These are phyloP conservation scores for Fusarium sp. DNA, from an alignment of 2,329 filamentous ascomycete genomes.

Conservation along the genomic window DNA sequence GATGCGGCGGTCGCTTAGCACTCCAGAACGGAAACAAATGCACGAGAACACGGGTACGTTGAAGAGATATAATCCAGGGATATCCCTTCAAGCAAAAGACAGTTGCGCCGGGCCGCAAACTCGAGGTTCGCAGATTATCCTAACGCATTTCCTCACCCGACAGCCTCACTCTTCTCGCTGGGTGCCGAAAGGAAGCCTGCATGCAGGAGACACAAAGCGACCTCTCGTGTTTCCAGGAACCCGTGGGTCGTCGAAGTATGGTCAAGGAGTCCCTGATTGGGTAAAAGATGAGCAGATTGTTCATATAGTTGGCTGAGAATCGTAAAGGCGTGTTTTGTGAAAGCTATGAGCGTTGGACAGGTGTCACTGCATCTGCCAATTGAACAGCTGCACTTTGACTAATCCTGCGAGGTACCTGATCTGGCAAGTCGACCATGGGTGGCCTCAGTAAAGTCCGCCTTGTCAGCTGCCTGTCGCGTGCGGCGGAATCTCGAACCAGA, in stretches of 20 bases:
- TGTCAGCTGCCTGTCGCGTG: slow-evolving; percentile 34
- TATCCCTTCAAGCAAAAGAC: slow-evolving; percentile 2
- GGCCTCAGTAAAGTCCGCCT: slow-evolving; percentile 28
- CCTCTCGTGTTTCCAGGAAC: slow-evolving; percentile 29
- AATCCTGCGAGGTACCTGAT: slow-evolving; percentile 37
- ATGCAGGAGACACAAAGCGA: slow-evolving; percentile 28
- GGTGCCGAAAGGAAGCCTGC: slow-evolving; percentile 20
- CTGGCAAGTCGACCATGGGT: slow-evolving; percentile 23
- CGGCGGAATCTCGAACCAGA: slow-evolving; percentile 6
- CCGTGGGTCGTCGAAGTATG: slow-evolving; percentile 11
- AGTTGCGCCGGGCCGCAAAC: slow-evolving; percentile 9
- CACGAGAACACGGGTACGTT: neutral
- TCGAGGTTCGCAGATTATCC: slow-evolving; percentile 16
- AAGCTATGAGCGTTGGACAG: slow-evolving; percentile 33
- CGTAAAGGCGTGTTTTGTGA: slow-evolving; percentile 16
- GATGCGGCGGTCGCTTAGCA: neutral
- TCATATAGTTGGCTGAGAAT: slow-evolving; percentile 30
- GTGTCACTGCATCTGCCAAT: slow-evolving; percentile 41
- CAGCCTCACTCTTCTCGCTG: slow-evolving; percentile 39
- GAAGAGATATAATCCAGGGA: slow-evolving; percentile 30
- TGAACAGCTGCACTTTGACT: slow-evolving; percentile 16
- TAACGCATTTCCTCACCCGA: slow-evolving; percentile 15
- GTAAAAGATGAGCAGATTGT: neutral
- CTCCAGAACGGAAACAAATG: neutral
- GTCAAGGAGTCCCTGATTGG: slow-evolving; percentile 23